These are phyloP conservation scores for Symmetrospora coprosmae DNA, from an alignment of 768 basidiomycete species.

Conservation along the genomic window DNA sequence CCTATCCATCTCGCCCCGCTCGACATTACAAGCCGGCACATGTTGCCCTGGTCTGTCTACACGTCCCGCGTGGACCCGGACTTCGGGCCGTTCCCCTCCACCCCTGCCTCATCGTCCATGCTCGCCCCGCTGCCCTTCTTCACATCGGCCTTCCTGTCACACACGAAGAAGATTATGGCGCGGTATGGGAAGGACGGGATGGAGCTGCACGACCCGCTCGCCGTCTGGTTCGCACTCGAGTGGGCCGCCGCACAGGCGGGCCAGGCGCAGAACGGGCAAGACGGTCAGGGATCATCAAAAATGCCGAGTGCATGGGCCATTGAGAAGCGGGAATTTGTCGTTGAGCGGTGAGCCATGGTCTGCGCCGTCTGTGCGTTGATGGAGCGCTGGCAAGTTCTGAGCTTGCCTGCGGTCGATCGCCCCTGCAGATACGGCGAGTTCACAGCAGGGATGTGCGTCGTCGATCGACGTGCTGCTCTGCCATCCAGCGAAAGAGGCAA, in stretches of 20 bases:
- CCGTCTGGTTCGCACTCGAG: conserved; percentile 49
- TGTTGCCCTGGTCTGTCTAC: conserved; percentile 42
- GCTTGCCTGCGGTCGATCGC: neutral
- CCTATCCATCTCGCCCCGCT: conserved; percentile 17
- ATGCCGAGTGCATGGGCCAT: neutral
- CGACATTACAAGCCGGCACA: conserved; percentile 31
- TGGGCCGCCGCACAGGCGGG: conserved; percentile 36
- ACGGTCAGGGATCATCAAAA: neutral
- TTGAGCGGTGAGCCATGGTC: neutral
- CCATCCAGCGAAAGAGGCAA: neutral
- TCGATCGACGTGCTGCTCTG: conserved; percentile 11
- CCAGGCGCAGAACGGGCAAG: no score
- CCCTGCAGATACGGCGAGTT: conserved; percentile 5
- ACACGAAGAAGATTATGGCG: conserved; percentile 62
- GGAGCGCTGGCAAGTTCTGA: no score
- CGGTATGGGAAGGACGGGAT: conserved; percentile 66
- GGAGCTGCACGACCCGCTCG: conserved; percentile 80
- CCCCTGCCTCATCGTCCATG: conserved; percentile 37
- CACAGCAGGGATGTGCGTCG: conserved; percentile 20
- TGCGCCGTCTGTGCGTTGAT: no score
- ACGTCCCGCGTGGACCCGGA: conserved; percentile 38
- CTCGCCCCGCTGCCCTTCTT: conserved; percentile 37
- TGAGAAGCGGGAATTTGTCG: conserved; percentile 7
- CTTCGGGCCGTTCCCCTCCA: neutral
- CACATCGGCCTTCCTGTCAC: conserved; percentile 62